These are phyloP conservation scores for Jimgerdemannia lactiflua DNA, from an alignment of 192 early-diverging fungal species.

Conservation along the genomic window DNA sequence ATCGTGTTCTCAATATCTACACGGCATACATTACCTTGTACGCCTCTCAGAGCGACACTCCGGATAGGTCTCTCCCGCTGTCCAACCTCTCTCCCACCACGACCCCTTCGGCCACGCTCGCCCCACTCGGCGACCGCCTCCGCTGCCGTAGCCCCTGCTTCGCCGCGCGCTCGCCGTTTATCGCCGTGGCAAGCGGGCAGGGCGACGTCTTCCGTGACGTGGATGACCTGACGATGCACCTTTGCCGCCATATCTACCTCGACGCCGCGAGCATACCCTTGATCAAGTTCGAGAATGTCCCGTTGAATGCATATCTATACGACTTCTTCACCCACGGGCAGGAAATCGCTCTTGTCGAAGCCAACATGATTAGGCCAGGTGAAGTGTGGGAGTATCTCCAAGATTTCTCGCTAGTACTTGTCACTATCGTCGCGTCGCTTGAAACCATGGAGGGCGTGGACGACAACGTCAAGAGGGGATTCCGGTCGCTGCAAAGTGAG, in stretches of 20 bases:
- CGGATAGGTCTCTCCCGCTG: constrained; percentile 3
- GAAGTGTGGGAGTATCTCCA: constrained; percentile 20
- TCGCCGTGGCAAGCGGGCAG: constrained; percentile 1
- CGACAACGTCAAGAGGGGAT: constrained; percentile 2
- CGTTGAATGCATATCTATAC: constrained; percentile 8
- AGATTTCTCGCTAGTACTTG: constrained; percentile 12
- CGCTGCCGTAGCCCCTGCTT: background rate
- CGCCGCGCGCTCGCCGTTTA: constrained; percentile 16
- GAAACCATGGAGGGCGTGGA: background rate
- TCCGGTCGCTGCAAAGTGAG: too few species aligned
- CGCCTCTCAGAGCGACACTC: background rate
- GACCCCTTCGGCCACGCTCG: background rate
- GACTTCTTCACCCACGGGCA: constrained; percentile 15
- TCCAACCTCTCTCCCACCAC: constrained; percentile 1
- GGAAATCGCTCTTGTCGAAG: constrained; percentile 7
- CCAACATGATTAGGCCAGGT: constrained; percentile 16
- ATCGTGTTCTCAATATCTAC: constrained; percentile 14
- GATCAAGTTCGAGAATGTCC: background rate
- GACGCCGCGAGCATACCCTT: constrained; percentile 8
- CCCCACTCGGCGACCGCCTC: background rate
- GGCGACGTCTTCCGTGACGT: constrained; percentile 7
- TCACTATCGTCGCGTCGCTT: background rate
- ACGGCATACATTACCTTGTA: constrained; percentile 9
- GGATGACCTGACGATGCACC: constrained; percentile 8
- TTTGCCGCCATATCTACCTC: constrained; percentile 8